Percentiles rank a stretch among this genome's conserved stretches.
Evolutionary conservation across 192 early-diverging fungal genomes (phyloP).

Genomic region (Mortierella antarctica): DNA sequence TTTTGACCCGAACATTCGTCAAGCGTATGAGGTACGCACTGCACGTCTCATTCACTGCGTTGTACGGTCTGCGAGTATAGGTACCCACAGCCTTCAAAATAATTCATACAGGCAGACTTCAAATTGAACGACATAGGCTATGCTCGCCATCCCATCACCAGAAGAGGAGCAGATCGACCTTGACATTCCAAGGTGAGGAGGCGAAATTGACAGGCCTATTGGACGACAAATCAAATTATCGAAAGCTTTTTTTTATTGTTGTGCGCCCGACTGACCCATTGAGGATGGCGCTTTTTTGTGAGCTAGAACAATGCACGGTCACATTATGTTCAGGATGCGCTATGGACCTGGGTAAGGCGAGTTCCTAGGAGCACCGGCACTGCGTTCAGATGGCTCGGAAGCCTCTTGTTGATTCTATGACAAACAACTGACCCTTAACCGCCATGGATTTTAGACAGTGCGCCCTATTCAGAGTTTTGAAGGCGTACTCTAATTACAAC

Average conservation of each 20-base stretch:
- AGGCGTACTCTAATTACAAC: conserved; percentile 83
- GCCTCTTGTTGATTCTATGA: neutral
- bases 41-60: too few species aligned
- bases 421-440: too few species aligned
- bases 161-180: conserved; percentile 70
- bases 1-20: conserved; percentile 41
- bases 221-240: too few species aligned
- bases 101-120: too few species aligned
- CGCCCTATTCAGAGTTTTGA: conserved; percentile 80
- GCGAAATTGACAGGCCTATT: neutral
- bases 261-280: too few species aligned
- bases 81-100: too few species aligned
- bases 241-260: too few species aligned
- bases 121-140: conserved; percentile 8
- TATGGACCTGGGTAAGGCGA: conserved; percentile 64
- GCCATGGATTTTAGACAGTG: conserved; percentile 64
- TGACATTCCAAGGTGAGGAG: conserved; percentile 60
- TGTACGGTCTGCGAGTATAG: too few species aligned
- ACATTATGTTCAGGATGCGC: conserved; percentile 69
- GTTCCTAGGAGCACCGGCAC: neutral
- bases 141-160: conserved; percentile 48
- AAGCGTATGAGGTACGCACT: conserved; percentile 36
- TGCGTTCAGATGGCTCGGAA: neutral
- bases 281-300: too few species aligned
- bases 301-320: conserved; percentile 60